Percentiles rank a stretch among this genome's conserved stretches.
Evolutionary conservation across 2,329 filamentous ascomycete species (phyloP).

Genomic region (Stagonosporopsis vannaccii): DNA sequence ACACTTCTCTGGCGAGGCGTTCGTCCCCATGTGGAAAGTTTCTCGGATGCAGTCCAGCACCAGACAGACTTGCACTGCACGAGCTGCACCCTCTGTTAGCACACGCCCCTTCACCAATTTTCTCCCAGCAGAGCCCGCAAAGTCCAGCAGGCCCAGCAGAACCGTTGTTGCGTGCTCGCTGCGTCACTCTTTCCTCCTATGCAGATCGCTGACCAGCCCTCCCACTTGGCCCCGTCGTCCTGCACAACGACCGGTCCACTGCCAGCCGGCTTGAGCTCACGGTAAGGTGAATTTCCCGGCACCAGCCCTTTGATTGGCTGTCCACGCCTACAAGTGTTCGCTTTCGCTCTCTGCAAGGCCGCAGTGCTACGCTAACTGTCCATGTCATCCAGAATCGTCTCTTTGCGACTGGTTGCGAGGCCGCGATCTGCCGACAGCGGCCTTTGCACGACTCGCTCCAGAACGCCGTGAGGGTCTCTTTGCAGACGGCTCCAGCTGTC

Average conservation of each 20-base stretch:
- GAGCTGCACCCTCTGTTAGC: not conserved
- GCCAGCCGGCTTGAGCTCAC: constrained; percentile 14
- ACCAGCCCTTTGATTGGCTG: constrained; percentile 4
- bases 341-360: constrained; percentile 6
- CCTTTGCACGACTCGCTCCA: constrained; percentile 6
- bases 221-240: constrained; percentile 16
- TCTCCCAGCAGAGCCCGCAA: not conserved
- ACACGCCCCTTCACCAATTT: not conserved
- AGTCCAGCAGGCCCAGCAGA: no score
- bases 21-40: constrained; percentile 16
- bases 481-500: not conserved
- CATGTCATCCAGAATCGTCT: constrained; percentile 14
- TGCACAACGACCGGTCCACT: constrained; percentile 18
- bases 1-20: constrained; percentile 9
- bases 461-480: not conserved
- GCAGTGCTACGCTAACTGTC: constrained; percentile 7
- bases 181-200: constrained; percentile 10
- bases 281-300: constrained; percentile 8
- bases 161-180: not conserved
- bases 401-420: constrained; percentile 11
- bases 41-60: constrained; percentile 9
- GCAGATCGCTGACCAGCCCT: constrained; percentile 12
- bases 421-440: constrained; percentile 13
- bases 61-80: constrained; percentile 7
- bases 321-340: not conserved